Evolutionary conservation across 2,329 filamentous ascomycete genomes (phyloP).

Genomic region (Colletotrichum australisinense): DNA sequence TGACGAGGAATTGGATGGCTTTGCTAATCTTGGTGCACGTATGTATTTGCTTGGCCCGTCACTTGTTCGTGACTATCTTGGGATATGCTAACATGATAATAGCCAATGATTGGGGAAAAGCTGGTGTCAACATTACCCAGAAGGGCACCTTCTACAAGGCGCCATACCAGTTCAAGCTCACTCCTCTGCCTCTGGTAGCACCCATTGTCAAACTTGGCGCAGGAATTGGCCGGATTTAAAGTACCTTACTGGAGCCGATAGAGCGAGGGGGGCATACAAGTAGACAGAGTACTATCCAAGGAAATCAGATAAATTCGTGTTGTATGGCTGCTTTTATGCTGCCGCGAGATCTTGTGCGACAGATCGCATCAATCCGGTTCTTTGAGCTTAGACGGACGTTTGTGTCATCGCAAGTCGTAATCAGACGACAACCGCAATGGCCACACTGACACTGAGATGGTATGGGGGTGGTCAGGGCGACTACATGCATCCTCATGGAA

Average conservation of each 20-base stretch:
- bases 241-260: too few species aligned
- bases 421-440: neutral
- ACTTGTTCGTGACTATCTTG: too few species aligned
- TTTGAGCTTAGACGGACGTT: neutral
- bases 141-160: conserved; percentile 60
- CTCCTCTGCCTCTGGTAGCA: conserved; percentile 54
- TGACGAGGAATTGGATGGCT: conserved; percentile 65
- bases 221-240: conserved; percentile 56
- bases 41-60: conserved; percentile 39
- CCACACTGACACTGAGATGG: too few species aligned
- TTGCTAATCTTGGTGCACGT: conserved; percentile 64
- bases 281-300: too few species aligned
- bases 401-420: neutral
- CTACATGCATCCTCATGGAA: neutral
- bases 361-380: neutral
- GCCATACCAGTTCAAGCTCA: conserved; percentile 61
- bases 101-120: conserved; percentile 60
- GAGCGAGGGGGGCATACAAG: too few species aligned
- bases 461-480: neutral
- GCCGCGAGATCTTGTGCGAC: neutral
- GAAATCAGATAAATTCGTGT: too few species aligned
- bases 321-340: neutral
- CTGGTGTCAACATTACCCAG: conserved; percentile 62
- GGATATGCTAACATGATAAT: conserved; percentile 27
- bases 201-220: conserved; percentile 54